Conservation (phyloP, 495 filamentous ascomycete species). For the Penicillium maclennaniae region DNA sequence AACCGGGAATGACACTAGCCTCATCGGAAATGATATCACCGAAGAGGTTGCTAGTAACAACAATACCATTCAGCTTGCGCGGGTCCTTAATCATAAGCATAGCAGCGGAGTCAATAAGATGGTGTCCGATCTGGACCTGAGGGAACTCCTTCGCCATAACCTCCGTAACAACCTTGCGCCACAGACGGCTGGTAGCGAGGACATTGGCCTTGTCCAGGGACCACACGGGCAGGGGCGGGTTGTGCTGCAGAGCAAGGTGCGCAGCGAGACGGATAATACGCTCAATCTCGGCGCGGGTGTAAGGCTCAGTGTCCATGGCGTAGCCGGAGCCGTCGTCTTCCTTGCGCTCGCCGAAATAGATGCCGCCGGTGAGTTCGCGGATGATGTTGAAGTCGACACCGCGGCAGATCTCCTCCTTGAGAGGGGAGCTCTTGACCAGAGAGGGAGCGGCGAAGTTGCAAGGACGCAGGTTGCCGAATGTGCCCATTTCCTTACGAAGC, state of each 20-base stretch:
- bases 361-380: slow-evolving; percentile 89
- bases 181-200: slow-evolving; percentile 81
- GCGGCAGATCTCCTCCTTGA: slow-evolving; percentile 81
- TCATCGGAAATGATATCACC: slow-evolving; percentile 97
- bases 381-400: slow-evolving; percentile 94
- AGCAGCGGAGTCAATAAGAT: slow-evolving; percentile 91
- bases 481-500: slow-evolving; percentile 89
- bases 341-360: slow-evolving; percentile 93
- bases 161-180: slow-evolving; percentile 84
- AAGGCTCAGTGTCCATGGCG: slow-evolving; percentile 87
- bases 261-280: slow-evolving; percentile 81
- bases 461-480: slow-evolving; percentile 95
- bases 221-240: slow-evolving; percentile 81
- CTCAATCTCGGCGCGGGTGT: slow-evolving; percentile 84
- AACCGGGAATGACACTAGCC: slow-evolving; percentile 92
- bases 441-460: slow-evolving; percentile 94
- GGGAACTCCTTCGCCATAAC: slow-evolving; percentile 81
- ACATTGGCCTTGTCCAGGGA: slow-evolving; percentile 97
- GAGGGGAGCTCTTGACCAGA: slow-evolving; percentile 81
- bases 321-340: slow-evolving; percentile 73
- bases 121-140: slow-evolving; percentile 75
- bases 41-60: slow-evolving; percentile 92
- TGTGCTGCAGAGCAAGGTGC: slow-evolving; percentile 71
- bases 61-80: slow-evolving; percentile 81
- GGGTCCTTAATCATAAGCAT: slow-evolving; percentile 99